These are phyloP conservation scores for Beauveria scarabaeidicola DNA, from an alignment of 2,329 filamentous ascomycete species.

Conservation along the genomic window DNA sequence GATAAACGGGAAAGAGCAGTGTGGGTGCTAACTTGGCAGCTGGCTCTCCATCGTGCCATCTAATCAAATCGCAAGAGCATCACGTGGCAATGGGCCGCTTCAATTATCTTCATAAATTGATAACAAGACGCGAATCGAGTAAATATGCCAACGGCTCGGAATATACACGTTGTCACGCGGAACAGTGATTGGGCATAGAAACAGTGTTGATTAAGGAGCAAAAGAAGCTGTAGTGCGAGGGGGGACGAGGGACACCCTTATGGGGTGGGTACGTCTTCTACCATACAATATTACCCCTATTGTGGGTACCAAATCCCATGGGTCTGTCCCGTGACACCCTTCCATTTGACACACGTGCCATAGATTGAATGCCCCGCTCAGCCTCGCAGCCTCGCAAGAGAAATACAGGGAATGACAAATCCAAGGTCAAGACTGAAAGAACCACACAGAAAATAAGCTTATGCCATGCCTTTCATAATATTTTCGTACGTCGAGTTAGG, in stretches of 20 bases:
- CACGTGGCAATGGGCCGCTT: neutral
- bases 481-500: constrained; percentile 49
- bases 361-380: too few species aligned
- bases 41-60: neutral
- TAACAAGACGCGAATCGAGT: neutral
- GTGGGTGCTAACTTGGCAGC: neutral
- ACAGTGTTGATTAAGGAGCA: too few species aligned
- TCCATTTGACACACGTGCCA: too few species aligned
- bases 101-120: neutral
- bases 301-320: too few species aligned
- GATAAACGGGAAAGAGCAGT: neutral
- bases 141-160: neutral
- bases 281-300: too few species aligned
- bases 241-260: too few species aligned
- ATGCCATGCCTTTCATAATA: constrained; percentile 27
- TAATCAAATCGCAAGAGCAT: neutral
- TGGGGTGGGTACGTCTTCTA: too few species aligned
- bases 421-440: neutral
- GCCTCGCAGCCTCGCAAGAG: neutral
- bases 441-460: neutral
- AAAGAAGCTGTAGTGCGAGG: too few species aligned
- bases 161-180: too few species aligned
- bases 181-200: too few species aligned
- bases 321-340: too few species aligned
- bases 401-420: neutral